These are phyloP conservation scores for Boletus bicolor DNA, from an alignment of 768 basidiomycete genomes.

Conservation along the genomic window DNA sequence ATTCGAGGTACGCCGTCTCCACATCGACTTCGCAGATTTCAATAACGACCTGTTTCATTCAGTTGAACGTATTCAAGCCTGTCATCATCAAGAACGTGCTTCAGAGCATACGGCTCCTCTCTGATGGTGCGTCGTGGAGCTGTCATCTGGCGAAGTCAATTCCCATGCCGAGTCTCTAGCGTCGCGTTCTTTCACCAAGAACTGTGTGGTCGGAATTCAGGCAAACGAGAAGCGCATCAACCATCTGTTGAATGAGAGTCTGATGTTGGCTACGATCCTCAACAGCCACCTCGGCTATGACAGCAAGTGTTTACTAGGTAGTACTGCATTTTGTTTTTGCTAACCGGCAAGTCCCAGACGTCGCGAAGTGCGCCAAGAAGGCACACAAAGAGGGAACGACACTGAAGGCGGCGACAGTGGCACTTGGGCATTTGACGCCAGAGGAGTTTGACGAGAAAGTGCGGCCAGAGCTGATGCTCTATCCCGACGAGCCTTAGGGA, in stretches of 20 bases:
- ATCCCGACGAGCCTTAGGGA: conserved; percentile 53
- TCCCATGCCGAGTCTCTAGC: conserved; percentile 39
- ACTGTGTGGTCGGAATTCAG: conserved; percentile 94
- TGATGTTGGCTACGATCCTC: conserved; percentile 97
- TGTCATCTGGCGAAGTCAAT: neutral
- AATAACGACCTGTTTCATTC: conserved; percentile 6
- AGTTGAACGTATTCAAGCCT: conserved; percentile 99
- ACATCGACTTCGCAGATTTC: conserved; percentile 2
- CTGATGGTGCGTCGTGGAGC: conserved; percentile 64
- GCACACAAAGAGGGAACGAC: conserved; percentile 99
- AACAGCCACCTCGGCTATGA: conserved; percentile 97
- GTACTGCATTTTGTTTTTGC: neutral
- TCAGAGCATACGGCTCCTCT: conserved; percentile 89
- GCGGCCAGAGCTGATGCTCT: conserved; percentile 85
- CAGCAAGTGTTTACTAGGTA: conserved; percentile 52
- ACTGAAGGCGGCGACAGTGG: conserved; percentile 89
- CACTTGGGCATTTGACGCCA: conserved; percentile 77
- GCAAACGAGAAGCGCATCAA: conserved; percentile 95
- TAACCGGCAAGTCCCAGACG: conserved; percentile 53
- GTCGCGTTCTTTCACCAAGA: conserved; percentile 91
- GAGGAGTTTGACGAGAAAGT: conserved; percentile 97
- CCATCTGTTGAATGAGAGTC: conserved; percentile 85
- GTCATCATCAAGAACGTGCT: conserved; percentile 98
- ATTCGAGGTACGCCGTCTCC: conserved; percentile 71
- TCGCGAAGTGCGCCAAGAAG: conserved; percentile 98